Evolutionary conservation across 768 basidiomycete species (phyloP), one percentile per base, ranked within the genome.

Genomic region (Psilocybe sp.): DNA sequence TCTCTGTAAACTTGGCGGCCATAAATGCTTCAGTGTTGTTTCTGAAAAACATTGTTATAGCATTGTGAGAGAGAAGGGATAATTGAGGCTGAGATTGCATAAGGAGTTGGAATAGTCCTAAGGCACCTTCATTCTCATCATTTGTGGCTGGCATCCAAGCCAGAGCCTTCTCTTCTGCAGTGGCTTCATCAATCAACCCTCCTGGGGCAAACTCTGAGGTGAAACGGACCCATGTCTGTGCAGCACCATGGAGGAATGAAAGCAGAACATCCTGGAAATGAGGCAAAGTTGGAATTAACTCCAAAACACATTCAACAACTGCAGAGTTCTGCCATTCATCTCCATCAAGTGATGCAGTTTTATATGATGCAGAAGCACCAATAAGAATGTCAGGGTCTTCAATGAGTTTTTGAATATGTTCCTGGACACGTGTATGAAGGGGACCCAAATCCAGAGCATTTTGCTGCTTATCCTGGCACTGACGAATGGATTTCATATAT

Each of bases 131-230:
- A 51, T 67, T 67, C 0, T 49, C 53, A 50, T 69, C 64, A 52
- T 68, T 70, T n/a, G 64, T 66, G 1, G 64, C 10, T 6, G 64
- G 61, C 54, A 70, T 57, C 53, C 56, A 69, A 10, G 63, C 60
- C 12, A 45, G 20, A 3, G 53, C 44, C 4, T 43, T 44, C 42
- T 67, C 62, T 15, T 54, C 60, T 3, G 46, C 41, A 11, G 58
- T 60, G 2, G 55, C 49, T 23, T 47, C 40, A 51, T 60, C 61
- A 47, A 69, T 65, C 1, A 58, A 2, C 1, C 68, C 65, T 19
- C 62, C 61, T 5, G 62, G 56, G 13, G 54, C 57, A 58, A 64
- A 69, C 50, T 69, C 65, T 5, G 57, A 20, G 3, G 56, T 55
- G 50, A 68, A 68, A 0, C 58, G 53, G 2, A 28, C 48, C 62